Evolutionary conservation across 2,329 filamentous ascomycete species (phyloP), one percentile per base, ranked within the genome.

Genomic region (Cylindrodendrum hubeiense): DNA sequence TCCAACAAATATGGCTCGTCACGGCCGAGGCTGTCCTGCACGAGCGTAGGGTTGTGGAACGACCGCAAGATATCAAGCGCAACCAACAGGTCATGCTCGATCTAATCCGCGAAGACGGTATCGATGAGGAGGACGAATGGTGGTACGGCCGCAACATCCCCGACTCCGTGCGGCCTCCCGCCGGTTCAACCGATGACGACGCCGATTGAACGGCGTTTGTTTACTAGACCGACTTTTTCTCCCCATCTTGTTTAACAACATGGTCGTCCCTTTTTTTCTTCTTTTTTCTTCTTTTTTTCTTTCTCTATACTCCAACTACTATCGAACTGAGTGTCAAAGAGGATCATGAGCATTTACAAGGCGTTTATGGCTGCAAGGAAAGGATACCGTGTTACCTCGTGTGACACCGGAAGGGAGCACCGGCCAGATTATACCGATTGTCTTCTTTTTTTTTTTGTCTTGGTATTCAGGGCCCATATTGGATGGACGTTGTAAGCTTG

Each of bases 1-100:
- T 91, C 28, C 86, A 89, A 64, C 83, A 89, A 53, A 86, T 91
- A 39, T 91, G 89, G 89, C 77, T 85, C n/a, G 80, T 84, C 22
- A 90, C 89, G 0, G 89, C 89, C 19, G 89, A 91, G 72, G 86
- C 88, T 4, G 74, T 90, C 39, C 89, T 91, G 33, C 78, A 91
- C 5, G 83, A 90, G 53, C 82, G 88, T 34, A 83, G 82, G 33
- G 87, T 91, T 56, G 89, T 91, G 6, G 81, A 85, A 63, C 81
- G 86, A 22, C 79, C 87, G 0, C 81, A 86, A 63, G 87, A 90
- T 65, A 91, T 91, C 69, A 89, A 89, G 74, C 84, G 89, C 43
- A 90, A 90, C 60, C 86, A 85, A 13, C 84, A 88, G 67, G 85
- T 91, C 24, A 84, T 91, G 78, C 78, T 90, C 59, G 87, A 90